A percentile compares a stretch with the other conserved stretches of the same genome.
These are phyloP conservation scores for Phytophthora constricta DNA, from an alignment of 352 stramenopile species.

Conservation along the genomic window DNA sequence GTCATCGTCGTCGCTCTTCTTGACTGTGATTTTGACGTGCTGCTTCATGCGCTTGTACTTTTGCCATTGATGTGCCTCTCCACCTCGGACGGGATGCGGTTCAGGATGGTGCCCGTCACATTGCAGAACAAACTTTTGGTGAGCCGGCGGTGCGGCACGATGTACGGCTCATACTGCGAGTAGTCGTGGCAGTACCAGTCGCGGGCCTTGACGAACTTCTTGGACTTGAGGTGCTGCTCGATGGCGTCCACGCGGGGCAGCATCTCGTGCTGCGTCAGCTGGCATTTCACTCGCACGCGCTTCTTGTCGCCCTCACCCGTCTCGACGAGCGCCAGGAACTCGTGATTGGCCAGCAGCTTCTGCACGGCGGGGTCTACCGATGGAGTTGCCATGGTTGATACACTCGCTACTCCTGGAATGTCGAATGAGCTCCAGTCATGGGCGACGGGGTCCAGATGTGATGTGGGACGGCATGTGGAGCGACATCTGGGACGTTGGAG, in stretches of 20 bases:
- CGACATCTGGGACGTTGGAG: neutral
- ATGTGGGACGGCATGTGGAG: neutral
- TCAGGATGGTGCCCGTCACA: slow-evolving; percentile 85
- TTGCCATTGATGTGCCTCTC: slow-evolving; percentile 92
- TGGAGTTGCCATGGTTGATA: slow-evolving; percentile 8
- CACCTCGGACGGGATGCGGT: slow-evolving; percentile 88
- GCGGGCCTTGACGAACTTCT: slow-evolving; percentile 83
- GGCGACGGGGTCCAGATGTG: neutral
- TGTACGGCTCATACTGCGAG: slow-evolving; percentile 92
- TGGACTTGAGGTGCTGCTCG: slow-evolving; percentile 70
- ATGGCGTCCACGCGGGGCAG: slow-evolving; percentile 65
- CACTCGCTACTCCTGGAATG: too few relatives aligned
- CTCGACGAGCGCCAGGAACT: slow-evolving; percentile 65
- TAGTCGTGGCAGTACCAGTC: slow-evolving; percentile 92
- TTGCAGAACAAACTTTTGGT: slow-evolving; percentile 90
- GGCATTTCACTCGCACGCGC: slow-evolving; percentile 71
- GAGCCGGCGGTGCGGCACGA: slow-evolving; percentile 86
- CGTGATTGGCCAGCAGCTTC: slow-evolving; percentile 51
- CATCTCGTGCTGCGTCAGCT: slow-evolving; percentile 84
- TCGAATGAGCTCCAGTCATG: slow-evolving; percentile 40
- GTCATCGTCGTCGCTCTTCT: slow-evolving; percentile 40
- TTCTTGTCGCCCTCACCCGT: slow-evolving; percentile 49
- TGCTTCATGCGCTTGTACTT: slow-evolving; percentile 84
- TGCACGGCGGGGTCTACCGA: slow-evolving; percentile 48
- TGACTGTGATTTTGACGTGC: slow-evolving; percentile 63